Base-by-base conservation (phyloP, 2,329 filamentous ascomycete genomes). In the Cercospora sp. region DNA sequence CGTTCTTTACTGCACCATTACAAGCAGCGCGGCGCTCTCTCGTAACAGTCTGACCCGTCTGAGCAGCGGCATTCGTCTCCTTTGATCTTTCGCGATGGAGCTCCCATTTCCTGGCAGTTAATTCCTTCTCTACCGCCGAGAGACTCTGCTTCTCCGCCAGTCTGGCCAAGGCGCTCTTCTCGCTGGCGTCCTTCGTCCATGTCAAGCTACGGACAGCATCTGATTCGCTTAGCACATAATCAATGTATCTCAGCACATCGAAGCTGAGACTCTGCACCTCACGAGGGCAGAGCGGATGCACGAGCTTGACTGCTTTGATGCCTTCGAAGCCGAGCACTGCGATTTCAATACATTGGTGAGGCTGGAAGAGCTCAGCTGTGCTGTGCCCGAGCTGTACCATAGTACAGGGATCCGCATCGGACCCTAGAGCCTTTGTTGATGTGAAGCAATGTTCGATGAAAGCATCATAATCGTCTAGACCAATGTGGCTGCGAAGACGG, bases 271-370 rank as follows among this genome's bases (percentile, higher is more conserved):
- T 3, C 9, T 53, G 18, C 12, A 68, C 18, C 23, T 68, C 63
- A n/a, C 18, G n/a, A 20, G 58, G 28, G 23, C 67, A 66, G 51
- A 68, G 39, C 13, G 67, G 67, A 66, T 63, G 63, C 26, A 64
- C 53, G 4, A 68, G 58, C 13, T 51, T 58, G 36, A 68, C 36
- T 10, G 64, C 26, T 28, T 68, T 51, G 39, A 68, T 55, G 8
- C 63, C 67, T 9, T 31, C 31, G 13, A 66, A 60, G 18, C 42
- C 63, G 12, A 68, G 60, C n/a, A 16, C 45, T 4, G 48, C 26
- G 12, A 64, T 28, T 16, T 68, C 60, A 9, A 63, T 12, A 26
- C 26, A 66, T 31, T 55, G 26, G 8, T 33, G 39, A 5, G 39
- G 30, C 6, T 63, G 31, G 23, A 45, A 58, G 13, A 39, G 7